These are phyloP conservation scores for Talaromyces trachyspermus DNA, from an alignment of 495 filamentous ascomycete species.

Conservation along the genomic window DNA sequence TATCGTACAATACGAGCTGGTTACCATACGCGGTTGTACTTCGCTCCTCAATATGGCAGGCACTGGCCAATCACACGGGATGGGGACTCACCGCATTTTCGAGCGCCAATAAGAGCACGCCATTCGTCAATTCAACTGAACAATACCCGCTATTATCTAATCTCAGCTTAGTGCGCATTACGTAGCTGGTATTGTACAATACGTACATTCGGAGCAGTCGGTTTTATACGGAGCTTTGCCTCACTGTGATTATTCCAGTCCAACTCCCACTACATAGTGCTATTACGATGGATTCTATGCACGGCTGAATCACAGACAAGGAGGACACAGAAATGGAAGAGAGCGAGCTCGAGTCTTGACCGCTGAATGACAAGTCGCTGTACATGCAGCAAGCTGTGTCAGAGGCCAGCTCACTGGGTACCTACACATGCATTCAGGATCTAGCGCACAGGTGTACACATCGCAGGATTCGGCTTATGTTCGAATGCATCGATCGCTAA, in stretches of 20 bases:
- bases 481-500: neutral
- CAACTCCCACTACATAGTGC: no score
- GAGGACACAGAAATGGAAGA: neutral
- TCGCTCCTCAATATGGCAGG: slow-evolving; percentile 4
- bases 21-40: slow-evolving; percentile 4
- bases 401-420: neutral
- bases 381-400: neutral
- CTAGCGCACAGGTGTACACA: neutral
- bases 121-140: neutral
- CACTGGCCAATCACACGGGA: slow-evolving; percentile 15
- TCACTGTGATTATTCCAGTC: no score
- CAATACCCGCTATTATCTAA: neutral
- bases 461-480: neutral
- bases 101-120: neutral
- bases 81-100: neutral
- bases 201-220: no score
- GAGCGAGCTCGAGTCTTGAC: neutral
- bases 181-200: neutral
- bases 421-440: slow-evolving; percentile 1
- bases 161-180: neutral
- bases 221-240: no score
- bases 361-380: slow-evolving; percentile 2
- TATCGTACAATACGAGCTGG: slow-evolving; percentile 10
- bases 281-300: no score
- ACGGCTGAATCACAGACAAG: no score